A percentile compares a stretch with the other conserved stretches of the same genome.
phyloP scores from a whole-genome alignment of 140 eudicot genomes.

The Flaveria floridana region DNA sequence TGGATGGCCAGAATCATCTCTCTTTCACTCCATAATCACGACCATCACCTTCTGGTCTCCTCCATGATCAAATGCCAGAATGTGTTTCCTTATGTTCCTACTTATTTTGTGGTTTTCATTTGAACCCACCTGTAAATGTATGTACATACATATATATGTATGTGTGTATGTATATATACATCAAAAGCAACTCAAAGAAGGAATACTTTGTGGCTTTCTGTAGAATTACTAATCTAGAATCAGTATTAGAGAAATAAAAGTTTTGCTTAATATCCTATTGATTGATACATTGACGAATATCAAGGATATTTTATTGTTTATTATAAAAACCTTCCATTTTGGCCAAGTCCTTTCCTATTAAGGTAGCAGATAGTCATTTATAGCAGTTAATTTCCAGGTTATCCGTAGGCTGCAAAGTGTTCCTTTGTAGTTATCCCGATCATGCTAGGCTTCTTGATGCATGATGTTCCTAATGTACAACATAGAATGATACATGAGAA shows the following conservation, averaged over 20 bases:
- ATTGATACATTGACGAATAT: background rate
- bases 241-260: background rate
- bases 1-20: background rate
- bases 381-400: background rate
- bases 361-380: background rate
- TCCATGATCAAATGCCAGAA: background rate
- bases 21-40: background rate
- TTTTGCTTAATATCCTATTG: background rate
- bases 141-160: background rate
- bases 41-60: background rate
- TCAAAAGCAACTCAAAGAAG: background rate
- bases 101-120: background rate
- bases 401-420: background rate
- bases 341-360: background rate
- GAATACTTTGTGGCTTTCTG: background rate
- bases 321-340: background rate
- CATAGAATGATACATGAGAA: background rate
- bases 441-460: background rate
- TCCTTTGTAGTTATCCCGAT: background rate
- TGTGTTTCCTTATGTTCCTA: background rate
- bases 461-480: background rate
- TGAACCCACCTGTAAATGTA: background rate
- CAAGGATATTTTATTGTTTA: background rate
- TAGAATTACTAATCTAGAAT: slow-evolving; percentile 1
- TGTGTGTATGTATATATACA: background rate